These are phyloP conservation scores for Salix caprea DNA, from an alignment of 345 rosid genomes.

Conservation along the genomic window DNA sequence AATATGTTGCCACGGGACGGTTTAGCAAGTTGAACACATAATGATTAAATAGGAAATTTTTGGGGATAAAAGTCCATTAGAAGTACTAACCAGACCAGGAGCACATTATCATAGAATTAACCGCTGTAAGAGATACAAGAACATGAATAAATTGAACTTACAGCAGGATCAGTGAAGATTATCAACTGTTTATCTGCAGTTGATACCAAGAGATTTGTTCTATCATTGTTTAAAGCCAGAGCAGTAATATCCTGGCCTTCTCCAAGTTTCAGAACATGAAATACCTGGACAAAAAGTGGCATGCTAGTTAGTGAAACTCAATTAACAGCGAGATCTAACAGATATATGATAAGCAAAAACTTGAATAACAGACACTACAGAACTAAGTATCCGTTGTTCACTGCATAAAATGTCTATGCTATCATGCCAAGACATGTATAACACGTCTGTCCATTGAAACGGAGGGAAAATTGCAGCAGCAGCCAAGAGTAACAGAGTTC, in stretches of 20 bases:
- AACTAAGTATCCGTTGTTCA: not conserved
- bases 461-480: not conserved
- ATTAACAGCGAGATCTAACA: not conserved
- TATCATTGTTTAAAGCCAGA: conserved; percentile 68
- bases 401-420: not conserved
- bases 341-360: not conserved
- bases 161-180: conserved; percentile 91
- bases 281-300: conserved; percentile 45
- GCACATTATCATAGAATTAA: not conserved
- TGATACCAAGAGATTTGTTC: conserved; percentile 87
- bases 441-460: not conserved
- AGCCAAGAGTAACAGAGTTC: not conserved
- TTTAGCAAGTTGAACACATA: not conserved
- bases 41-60: not conserved
- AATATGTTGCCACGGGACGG: not conserved
- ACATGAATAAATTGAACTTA: conserved; percentile 37
- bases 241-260: conserved; percentile 84
- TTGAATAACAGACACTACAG: not conserved
- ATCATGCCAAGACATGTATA: not conserved
- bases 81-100: not conserved
- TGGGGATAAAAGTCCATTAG: not conserved
- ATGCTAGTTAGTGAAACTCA: conserved; percentile 5
- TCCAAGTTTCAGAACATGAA: conserved; percentile 63
- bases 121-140: not conserved
- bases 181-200: conserved; percentile 86